Base-by-base conservation (phyloP, 2,329 filamentous ascomycete species). In the Acrocalymma vagum region DNA sequence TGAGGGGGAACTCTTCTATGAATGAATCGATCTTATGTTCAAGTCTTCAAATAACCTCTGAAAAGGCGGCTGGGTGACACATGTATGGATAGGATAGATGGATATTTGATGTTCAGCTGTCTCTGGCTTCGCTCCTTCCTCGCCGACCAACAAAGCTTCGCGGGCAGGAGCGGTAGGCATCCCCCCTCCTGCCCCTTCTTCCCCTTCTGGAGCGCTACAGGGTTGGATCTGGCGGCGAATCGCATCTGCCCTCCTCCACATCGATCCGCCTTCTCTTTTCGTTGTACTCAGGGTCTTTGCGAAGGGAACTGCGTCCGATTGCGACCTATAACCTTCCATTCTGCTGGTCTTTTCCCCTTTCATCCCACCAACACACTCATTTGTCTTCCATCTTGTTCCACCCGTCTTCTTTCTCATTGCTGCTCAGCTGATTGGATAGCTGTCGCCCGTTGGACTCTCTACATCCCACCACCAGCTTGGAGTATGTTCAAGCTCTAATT, bases 351-450 rank as follows among this genome's bases (percentile, higher is more conserved):
- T 37, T 44, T 29, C 38, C 28, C 49, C 32, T 43, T 24, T 48
- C 33, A 31, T 40, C 42, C 44, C 50, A 36, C 34, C 54, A 55
- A 56, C 58, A 63, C 64, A 66, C 63, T 68, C 65, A 63, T 67
- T 69, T 55, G 63, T 64, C 60, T 62, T 46, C 59, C 60, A 60
- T 67, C 58, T 66, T 65, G 55, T 57, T 58, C 47, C 45, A 28
- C 41, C 48, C 31, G 48, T 63, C 62, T 67, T 68, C 61, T 66
- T 69, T 62, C 58, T 45, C 62, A 65, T 66, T 64, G 62, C 64
- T 67, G 62, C 53, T 51, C 58, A 43, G 58, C 62, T 63, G 56
- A 55, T 69, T 70, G 66, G 65, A 69, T 70, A 70, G 62, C 62
- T 60, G 58, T 53, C 59, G 47, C 55, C 65, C 58, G 57, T 55